Evolutionary conservation across 257 asterid species (phyloP).

Genomic region (Ocimum tenuiflorum): DNA sequence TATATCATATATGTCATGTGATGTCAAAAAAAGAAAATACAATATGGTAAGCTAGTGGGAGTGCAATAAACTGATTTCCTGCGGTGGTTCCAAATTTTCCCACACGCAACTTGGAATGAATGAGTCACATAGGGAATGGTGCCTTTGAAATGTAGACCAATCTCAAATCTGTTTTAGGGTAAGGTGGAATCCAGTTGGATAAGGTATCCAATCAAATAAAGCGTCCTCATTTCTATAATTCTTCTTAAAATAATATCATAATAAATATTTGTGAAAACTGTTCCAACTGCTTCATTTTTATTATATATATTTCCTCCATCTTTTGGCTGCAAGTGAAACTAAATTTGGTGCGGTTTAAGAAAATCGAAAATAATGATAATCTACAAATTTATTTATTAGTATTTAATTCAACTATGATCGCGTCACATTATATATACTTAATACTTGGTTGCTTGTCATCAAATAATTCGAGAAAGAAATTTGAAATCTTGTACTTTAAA

Average conservation of each 20-base stretch:
- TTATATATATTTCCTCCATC: neutral
- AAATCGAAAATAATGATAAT: too few relatives aligned
- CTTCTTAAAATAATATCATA: neutral
- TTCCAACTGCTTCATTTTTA: constrained; percentile 17
- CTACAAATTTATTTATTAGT: too few relatives aligned
- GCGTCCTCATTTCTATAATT: constrained; percentile 12
- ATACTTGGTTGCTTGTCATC: too few relatives aligned
- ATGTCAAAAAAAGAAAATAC: neutral
- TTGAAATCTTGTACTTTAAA: neutral
- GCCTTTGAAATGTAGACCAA: constrained; percentile 23
- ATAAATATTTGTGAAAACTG: neutral
- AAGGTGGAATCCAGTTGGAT: constrained; percentile 41
- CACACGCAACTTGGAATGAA: constrained; percentile 26
- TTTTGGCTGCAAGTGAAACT: neutral
- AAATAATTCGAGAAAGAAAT: neutral
- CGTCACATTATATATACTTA: neutral
- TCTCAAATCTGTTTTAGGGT: constrained; percentile 29
- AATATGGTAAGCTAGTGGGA: constrained; percentile 2
- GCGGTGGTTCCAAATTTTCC: constrained; percentile 11
- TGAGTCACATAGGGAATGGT: constrained; percentile 31
- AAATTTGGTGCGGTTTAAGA: neutral
- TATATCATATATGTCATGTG: too few relatives aligned
- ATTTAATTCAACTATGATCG: neutral
- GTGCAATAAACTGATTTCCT: constrained; percentile 7
- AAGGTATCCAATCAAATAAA: constrained; percentile 25